Percentiles rank a stretch among this genome's conserved stretches.
Conservation (phyloP, 1,284 basidiomycete genomes). For the Leccinum fuscescens region DNA sequence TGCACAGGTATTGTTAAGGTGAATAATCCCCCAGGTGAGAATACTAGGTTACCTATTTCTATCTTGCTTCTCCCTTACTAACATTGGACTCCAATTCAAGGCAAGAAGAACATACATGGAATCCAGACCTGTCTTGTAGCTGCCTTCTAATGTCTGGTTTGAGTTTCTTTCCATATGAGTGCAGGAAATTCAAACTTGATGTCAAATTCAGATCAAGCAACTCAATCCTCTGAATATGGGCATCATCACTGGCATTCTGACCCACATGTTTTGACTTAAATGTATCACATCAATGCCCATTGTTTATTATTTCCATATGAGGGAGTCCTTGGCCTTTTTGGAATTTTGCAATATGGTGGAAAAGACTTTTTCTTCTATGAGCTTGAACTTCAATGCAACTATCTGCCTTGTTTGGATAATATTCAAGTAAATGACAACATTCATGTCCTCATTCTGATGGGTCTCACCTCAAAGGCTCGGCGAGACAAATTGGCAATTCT, state of each 20-base stretch:
- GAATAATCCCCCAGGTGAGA: slow-evolving; percentile 1
- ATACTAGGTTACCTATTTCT: not conserved
- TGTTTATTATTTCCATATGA: slow-evolving; percentile 7
- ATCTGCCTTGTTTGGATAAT: not conserved
- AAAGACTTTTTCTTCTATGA: slow-evolving; percentile 2
- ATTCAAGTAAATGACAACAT: not conserved
- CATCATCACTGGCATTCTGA: slow-evolving; percentile 7
- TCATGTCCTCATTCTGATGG: slow-evolving; percentile 6
- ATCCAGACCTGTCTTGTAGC: slow-evolving; percentile 6
- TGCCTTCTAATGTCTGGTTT: slow-evolving; percentile 8
- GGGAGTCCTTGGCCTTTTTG: slow-evolving; percentile 10
- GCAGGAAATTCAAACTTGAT: not conserved
- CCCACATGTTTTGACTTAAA: slow-evolving; percentile 8
- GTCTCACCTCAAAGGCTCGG: not conserved
- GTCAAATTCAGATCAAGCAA: slow-evolving; percentile 1
- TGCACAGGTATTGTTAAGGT: not conserved
- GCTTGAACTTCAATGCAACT: no score
- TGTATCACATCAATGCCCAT: not conserved
- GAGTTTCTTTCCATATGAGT: not conserved
- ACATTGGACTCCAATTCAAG: not conserved
- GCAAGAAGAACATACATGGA: not conserved
- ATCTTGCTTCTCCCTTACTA: not conserved
- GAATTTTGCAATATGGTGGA: not conserved
- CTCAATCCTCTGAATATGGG: slow-evolving; percentile 8
- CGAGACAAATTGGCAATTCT: not conserved